phyloP scores from a whole-genome alignment of 208 protist species.

The Ichthyophonus hoferi region DNA sequence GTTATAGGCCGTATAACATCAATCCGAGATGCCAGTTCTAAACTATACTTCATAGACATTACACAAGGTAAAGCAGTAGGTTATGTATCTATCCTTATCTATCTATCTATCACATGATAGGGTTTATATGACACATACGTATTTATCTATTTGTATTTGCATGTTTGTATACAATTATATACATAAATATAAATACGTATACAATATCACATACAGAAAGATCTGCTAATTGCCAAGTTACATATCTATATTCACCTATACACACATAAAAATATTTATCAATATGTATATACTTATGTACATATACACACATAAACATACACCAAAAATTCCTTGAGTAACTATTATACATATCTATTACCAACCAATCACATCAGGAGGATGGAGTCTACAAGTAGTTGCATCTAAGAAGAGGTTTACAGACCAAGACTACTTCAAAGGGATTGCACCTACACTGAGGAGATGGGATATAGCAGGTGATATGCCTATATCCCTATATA shows the following conservation, averaged over 20 bases:
- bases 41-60: background rate
- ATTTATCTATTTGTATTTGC: no score
- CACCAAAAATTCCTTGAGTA: background rate
- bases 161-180: background rate
- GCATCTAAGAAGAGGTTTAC: background rate
- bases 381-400: background rate
- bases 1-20: background rate
- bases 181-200: background rate
- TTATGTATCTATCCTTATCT: background rate
- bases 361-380: background rate
- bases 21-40: background rate
- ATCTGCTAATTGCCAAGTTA: background rate
- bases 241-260: background rate
- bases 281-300: background rate
- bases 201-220: background rate
- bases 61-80: background rate
- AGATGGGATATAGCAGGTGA: background rate
- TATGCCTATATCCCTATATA: no score
- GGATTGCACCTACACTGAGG: background rate
- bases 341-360: no score
- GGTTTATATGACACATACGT: no score
- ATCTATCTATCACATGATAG: background rate
- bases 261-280: background rate
- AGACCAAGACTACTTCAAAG: background rate
- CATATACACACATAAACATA: background rate